These are phyloP conservation scores for Rhexocercosporidium sp. DNA, from an alignment of 2,329 filamentous ascomycete species.

Conservation along the genomic window DNA sequence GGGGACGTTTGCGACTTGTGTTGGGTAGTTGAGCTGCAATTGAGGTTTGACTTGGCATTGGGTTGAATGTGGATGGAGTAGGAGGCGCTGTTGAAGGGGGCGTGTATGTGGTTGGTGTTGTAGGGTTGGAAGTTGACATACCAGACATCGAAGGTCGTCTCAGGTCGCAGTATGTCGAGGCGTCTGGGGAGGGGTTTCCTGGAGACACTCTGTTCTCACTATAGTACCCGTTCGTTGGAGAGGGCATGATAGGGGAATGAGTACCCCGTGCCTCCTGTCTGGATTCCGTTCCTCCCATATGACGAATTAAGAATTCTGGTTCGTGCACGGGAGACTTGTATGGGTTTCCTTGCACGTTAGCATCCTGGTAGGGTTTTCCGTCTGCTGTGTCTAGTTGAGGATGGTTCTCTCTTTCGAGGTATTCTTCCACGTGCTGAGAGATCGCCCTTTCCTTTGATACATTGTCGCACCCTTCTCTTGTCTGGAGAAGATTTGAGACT, in stretches of 20 bases:
- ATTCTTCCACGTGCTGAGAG: constrained; percentile 34
- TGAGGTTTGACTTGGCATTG: background rate
- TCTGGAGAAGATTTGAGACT: constrained; percentile 24
- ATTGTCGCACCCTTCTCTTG: constrained; percentile 29
- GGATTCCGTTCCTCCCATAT: constrained; percentile 21
- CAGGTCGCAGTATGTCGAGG: background rate
- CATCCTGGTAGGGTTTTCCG: background rate
- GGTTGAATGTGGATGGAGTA: constrained; percentile 17
- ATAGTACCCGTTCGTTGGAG: background rate
- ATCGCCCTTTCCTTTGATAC: constrained; percentile 29
- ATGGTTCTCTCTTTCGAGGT: constrained; percentile 28
- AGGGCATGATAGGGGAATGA: background rate
- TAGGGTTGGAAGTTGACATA: constrained; percentile 13
- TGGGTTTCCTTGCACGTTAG: background rate
- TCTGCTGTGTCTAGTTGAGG: constrained; percentile 1
- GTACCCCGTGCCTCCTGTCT: constrained; percentile 14
- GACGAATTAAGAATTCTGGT: constrained; percentile 2
- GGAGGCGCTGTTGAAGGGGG: constrained; percentile 21
- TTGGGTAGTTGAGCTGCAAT: background rate
- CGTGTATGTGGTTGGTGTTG: constrained; percentile 23
- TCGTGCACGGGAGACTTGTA: constrained; percentile 15
- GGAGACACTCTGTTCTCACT: background rate
- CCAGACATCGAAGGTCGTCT: background rate
- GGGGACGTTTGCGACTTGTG: constrained; percentile 27
- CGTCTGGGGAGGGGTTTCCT: background rate